Percentiles rank a stretch among this genome's conserved stretches.
phyloP scores from a whole-genome alignment of 2,329 filamentous ascomycete genomes.

The Neopestalotiopsis clavispora region DNA sequence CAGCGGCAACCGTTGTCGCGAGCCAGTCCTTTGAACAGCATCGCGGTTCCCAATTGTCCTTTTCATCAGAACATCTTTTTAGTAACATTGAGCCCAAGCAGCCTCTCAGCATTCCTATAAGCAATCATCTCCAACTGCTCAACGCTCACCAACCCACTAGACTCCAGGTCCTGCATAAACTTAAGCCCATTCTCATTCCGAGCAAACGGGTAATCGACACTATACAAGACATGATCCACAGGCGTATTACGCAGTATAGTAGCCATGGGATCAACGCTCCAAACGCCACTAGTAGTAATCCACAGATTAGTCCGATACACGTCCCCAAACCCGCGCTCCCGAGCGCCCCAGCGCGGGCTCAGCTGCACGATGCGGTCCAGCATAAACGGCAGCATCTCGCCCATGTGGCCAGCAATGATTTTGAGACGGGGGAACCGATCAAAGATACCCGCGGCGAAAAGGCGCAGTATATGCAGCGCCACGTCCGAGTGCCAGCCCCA shows the following conservation, averaged over 20 bases:
- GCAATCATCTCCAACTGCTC: slow-evolving; percentile 55
- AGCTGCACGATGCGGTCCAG: slow-evolving; percentile 49
- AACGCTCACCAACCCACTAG: slow-evolving; percentile 52
- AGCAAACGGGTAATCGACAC: slow-evolving; percentile 62
- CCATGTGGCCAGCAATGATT: slow-evolving; percentile 46
- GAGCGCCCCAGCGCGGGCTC: slow-evolving; percentile 32
- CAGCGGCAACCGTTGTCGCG: no score
- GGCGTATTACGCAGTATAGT: slow-evolving; percentile 48
- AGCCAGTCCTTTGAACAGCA: no score
- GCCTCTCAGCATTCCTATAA: slow-evolving; percentile 53
- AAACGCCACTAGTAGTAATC: slow-evolving; percentile 61
- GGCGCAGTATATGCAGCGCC: slow-evolving; percentile 38
- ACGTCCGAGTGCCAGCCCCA: slow-evolving; percentile 45
- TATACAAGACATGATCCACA: slow-evolving; percentile 58
- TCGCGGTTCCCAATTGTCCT: no score
- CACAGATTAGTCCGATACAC: slow-evolving; percentile 63
- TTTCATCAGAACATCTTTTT: not conserved
- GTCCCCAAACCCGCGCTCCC: slow-evolving; percentile 44
- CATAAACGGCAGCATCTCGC: slow-evolving; percentile 57
- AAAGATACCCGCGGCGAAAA: slow-evolving; percentile 35
- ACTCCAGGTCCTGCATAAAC: slow-evolving; percentile 52
- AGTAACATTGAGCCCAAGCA: slow-evolving; percentile 11
- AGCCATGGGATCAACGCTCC: slow-evolving; percentile 51
- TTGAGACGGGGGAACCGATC: slow-evolving; percentile 42
- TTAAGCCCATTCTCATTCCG: slow-evolving; percentile 51